Percentiles rank a stretch among this genome's conserved stretches.
These are phyloP conservation scores for Fusarium mundagurra DNA, from an alignment of 2,329 filamentous ascomycete genomes.

Conservation along the genomic window DNA sequence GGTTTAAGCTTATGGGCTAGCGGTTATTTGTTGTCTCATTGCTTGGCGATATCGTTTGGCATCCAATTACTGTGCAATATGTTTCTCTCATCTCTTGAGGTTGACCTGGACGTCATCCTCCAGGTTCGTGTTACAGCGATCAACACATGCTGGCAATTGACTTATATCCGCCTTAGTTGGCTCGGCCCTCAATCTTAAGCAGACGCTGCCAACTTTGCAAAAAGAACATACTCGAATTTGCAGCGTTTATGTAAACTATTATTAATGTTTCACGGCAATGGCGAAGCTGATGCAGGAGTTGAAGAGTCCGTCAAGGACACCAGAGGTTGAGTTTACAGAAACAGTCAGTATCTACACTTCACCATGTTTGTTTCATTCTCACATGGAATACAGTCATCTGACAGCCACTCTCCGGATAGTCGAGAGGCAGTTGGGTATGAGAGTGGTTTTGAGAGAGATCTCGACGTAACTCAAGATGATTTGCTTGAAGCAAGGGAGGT, in stretches of 20 bases:
- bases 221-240: neutral
- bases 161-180: neutral
- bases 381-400: neutral
- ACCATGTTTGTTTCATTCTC: neutral
- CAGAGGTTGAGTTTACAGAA: neutral
- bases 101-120: neutral
- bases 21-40: neutral
- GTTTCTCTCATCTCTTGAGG: neutral
- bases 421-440: neutral
- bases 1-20: neutral
- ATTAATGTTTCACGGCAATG: neutral
- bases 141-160: neutral
- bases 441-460: slow-evolving; percentile 19
- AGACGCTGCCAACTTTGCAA: no score
- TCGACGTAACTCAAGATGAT: slow-evolving; percentile 55
- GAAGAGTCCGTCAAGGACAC: neutral
- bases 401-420: neutral
- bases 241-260: neutral
- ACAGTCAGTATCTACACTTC: neutral
- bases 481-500: slow-evolving; percentile 55
- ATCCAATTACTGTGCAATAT: neutral
- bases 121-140: neutral
- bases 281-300: neutral
- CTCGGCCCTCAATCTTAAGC: neutral
- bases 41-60: neutral